Conservation (phyloP, 805 yeast genomes). For the Pichia occidentalis region DNA sequence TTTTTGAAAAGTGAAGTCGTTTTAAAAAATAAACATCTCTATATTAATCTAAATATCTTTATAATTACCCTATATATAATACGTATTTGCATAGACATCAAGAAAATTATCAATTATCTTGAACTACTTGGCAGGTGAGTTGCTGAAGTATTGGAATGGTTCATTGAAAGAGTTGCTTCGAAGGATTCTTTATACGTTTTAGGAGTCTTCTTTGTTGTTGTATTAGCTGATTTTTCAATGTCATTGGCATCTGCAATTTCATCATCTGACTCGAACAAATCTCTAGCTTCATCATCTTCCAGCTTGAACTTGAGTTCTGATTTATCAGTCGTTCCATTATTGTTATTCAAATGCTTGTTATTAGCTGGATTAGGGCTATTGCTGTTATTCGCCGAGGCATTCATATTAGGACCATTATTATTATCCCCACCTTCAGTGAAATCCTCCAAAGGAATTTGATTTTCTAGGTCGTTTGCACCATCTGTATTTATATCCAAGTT, state of each 20-base stretch:
- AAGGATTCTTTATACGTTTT: conserved; percentile 11
- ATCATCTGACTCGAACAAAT: conserved; percentile 4
- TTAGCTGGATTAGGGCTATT: background rate
- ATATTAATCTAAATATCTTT: too few relatives aligned
- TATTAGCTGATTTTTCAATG: conserved; percentile 8
- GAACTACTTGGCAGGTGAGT: too few relatives aligned
- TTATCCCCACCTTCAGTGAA: conserved; percentile 1
- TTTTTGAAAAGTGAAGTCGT: too few relatives aligned
- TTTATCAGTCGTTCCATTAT: conserved; percentile 2
- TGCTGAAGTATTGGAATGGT: too few relatives aligned
- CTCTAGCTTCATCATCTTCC: background rate
- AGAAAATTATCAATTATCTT: too few relatives aligned
- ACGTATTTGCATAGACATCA: too few relatives aligned
- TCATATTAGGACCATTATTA: background rate
- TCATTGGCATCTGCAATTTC: conserved; percentile 8
- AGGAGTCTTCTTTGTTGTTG: conserved; percentile 6
- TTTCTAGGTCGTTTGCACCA: conserved; percentile 9
- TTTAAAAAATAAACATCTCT: too few relatives aligned
- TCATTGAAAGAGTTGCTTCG: conserved; percentile 7
- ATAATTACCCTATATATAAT: too few relatives aligned
- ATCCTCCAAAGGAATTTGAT: conserved; percentile 9
- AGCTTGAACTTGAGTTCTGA: conserved; percentile 2
- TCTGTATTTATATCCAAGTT: background rate
- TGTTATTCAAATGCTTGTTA: background rate
- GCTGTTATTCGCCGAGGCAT: background rate